Base-by-base conservation (phyloP, 2,329 filamentous ascomycete genomes). In the Keithomyces neogunnii region DNA sequence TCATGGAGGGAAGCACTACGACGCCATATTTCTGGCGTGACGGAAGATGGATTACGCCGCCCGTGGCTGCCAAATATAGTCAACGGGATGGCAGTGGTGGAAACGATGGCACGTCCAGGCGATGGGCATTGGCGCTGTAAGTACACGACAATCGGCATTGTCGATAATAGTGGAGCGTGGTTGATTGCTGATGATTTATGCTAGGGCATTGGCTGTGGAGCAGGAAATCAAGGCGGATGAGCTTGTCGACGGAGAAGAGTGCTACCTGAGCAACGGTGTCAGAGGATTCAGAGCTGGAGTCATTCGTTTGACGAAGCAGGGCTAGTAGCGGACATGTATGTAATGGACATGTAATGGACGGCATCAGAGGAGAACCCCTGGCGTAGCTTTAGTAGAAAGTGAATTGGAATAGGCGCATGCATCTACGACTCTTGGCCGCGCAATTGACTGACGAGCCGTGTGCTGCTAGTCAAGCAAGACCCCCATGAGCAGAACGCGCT, bases 221-320 rank as follows among this genome's bases (percentile, higher is more conserved):
- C 78, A 82, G 55, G 66, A 71, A 3, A 73, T 96, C 13, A 66
- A 66, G n/a, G 73, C 72, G 2, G 69, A 75, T 10, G 82, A 82
- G 5, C 66, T 96, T 10, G 63, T 74, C 3, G 75, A 88, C 56
- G 88, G 85, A 1, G 91, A 96, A 66, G 76, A 84, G 49, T 86
- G 91, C 55, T 95, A 89, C 87, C 70, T 96, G 49, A 96, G 90
- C 66, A 96, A 92, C 66, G 90, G 88, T 0, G 86, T 92, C 1
- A 79, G 86, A 56, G 92, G 92, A 0, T 96, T 95, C 58, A 73
- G 84, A 10, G 71, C 65, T 52, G 80, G 77, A 0, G 70, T 57
- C 40, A 56, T 78, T 35, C 58, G 54, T 19, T 55, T 72, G 11
- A 50, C n/a, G 19, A 51, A 45, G 29, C 10, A 28, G 30, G 28